Percentiles rank a stretch among this genome's conserved stretches.
These are phyloP conservation scores for Fusarium abutilonis DNA, from an alignment of 2,329 filamentous ascomycete species.

Conservation along the genomic window DNA sequence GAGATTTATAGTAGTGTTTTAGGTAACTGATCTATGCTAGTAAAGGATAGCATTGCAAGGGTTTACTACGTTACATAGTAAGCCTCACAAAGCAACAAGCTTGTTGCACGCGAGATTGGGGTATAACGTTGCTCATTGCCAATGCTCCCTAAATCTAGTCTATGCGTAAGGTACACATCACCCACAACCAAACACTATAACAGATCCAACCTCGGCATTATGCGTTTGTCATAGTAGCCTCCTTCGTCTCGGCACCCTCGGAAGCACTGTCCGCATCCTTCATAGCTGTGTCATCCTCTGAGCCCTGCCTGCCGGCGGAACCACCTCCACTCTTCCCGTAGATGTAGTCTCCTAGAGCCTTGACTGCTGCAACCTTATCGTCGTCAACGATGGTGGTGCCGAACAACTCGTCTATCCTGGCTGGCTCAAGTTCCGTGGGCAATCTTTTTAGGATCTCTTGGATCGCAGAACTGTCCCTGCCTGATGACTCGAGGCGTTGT, in stretches of 20 bases:
- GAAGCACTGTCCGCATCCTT: conserved; percentile 17
- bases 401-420: conserved; percentile 44
- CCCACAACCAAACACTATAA: conserved; percentile 1
- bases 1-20: not conserved
- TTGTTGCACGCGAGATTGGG: conserved; percentile 7
- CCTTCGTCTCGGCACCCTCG: conserved; percentile 17
- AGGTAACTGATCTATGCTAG: not conserved
- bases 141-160: conserved; percentile 9
- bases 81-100: not conserved
- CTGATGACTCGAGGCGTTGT: conserved; percentile 45
- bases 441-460: conserved; percentile 40
- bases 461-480: conserved; percentile 39
- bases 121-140: conserved; percentile 33
- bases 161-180: not conserved
- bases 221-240: conserved; percentile 36
- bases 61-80: not conserved
- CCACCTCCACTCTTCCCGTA: conserved; percentile 35
- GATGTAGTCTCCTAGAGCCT: conserved; percentile 44
- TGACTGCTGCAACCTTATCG: conserved; percentile 39
- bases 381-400: conserved; percentile 44
- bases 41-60: not conserved
- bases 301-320: conserved; percentile 15
- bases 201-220: not conserved
- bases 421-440: conserved; percentile 41
- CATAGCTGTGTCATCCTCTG: conserved; percentile 38